Base-by-base conservation (phyloP, 176 grass and related monocot genomes). In the Melocanna baccifera region DNA sequence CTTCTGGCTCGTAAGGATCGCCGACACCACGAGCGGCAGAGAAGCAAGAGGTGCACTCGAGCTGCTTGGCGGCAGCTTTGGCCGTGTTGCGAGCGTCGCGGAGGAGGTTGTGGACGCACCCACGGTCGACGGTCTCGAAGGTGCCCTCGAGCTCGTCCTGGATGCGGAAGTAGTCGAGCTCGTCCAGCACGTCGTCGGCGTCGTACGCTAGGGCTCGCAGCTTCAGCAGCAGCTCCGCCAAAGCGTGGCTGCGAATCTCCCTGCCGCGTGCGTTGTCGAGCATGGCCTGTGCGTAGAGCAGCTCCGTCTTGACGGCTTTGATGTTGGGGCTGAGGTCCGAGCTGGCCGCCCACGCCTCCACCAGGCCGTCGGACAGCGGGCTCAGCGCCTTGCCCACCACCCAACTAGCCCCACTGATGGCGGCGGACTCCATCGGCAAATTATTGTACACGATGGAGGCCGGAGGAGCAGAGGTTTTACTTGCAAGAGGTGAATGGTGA, bases 141-240 rank as follows among this genome's bases (percentile, higher is more conserved):
- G 62, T 81, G 13, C 19, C 46, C 0, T 79, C 26, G 19, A 86
- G 73, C 48, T 83, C 4, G 34, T 83, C 70, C 41, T 76, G 29
- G 43, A 84, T 72, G 30, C 82, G 82, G 71, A 71, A 83, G 68
- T 83, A 83, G 51, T 83, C 81, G 5, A 83, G 58, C 43, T 83
- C 51, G 6, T 53, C 51, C 18, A 53, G 51, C 16, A 19, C 51
- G 18, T 53, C 51, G 0, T 53, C 51, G 18, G 51, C 51, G 1
- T 53, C 12, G 51, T 53, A 53, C 51, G 51, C 51, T 6, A 53
- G 51, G 51, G 1, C 18, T 1, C 79, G 43, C 20, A 70, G 18
- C 26, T 81, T 18, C 63, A 52, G 42, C 12, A 81, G 37, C 2
- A 78, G 62, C 32, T 59, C 14, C 0, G 13, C 23, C 0, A 86